Percentiles rank a stretch among this genome's conserved stretches.
Conservation (phyloP, 2,329 filamentous ascomycete species). For the Parastagonospora avenae region DNA sequence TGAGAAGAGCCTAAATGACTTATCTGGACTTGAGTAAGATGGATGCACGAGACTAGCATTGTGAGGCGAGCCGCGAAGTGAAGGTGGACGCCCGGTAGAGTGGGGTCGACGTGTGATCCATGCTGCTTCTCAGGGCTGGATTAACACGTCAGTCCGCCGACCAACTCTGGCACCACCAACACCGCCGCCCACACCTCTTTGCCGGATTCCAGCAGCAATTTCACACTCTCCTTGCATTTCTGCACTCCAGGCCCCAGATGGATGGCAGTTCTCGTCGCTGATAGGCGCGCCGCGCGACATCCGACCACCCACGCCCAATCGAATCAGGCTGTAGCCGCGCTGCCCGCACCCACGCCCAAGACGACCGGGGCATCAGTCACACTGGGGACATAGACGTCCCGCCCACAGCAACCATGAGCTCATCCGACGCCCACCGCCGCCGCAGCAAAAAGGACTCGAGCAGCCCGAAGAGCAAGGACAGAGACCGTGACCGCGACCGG, state of each 20-base stretch:
- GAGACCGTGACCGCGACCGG: constrained; percentile 30
- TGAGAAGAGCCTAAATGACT: too few relatives aligned
- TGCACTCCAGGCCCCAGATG: constrained; percentile 27
- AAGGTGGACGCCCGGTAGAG: too few relatives aligned
- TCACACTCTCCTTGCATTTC: constrained; percentile 8
- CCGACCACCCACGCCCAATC: constrained; percentile 35
- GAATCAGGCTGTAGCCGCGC: constrained; percentile 35
- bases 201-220: neutral
- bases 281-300: constrained; percentile 38
- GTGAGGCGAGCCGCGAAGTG: too few relatives aligned
- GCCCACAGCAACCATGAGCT: constrained; percentile 33
- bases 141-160: too few relatives aligned
- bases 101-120: too few relatives aligned
- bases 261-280: constrained; percentile 31
- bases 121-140: too few relatives aligned
- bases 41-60: too few relatives aligned
- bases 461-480: constrained; percentile 31
- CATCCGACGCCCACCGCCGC: constrained; percentile 44
- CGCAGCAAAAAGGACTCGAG: constrained; percentile 44
- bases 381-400: constrained; percentile 2
- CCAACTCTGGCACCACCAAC: constrained; percentile 7
- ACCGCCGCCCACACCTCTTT: constrained; percentile 1
- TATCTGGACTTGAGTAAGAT: too few relatives aligned
- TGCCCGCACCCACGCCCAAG: constrained; percentile 25
- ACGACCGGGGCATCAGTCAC: constrained; percentile 2